Evolutionary conservation across 2,329 filamentous ascomycete species (phyloP), one percentile per base, ranked within the genome.

Genomic region (Pseudocercospora macadamiae): DNA sequence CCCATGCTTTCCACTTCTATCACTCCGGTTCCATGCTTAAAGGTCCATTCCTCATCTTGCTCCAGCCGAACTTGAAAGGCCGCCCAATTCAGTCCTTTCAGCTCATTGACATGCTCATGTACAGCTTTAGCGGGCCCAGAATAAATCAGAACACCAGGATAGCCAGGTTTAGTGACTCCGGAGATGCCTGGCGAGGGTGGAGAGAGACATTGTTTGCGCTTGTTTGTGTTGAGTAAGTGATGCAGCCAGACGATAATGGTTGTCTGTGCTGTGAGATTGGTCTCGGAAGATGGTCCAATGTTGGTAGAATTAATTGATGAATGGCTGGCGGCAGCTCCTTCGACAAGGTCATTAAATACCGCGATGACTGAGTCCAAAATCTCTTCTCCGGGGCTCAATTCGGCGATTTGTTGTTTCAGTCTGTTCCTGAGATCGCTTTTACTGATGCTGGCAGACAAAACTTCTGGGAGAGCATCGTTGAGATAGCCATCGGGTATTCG

Each of bases 191-290:
- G 34, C 3, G 63, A 63, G 1, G 70, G 4, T 0, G 77, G 74
- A 1, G 71, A 71, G 9, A 79, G 68, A 5, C 75, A 74, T 37
- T 75, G 73, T 61, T 80, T 80, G 44, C 78, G 75, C 66, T 80
- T 80, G 59, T 73, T 75, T 14, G 75, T 75, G 30, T 77, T 77
- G 53, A 80, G 75, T 6, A 80, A 71, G 52, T 80, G 78, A 44
- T 80, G 78, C 0, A 80, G 72, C 74, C 76, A 80, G 49, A 80
- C 71, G 16, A 80, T 71, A 23, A 78, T 71, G 2, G 77, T 79
- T 1, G 65, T 52, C 32, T 59, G 59, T 14, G 53, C 18, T 2
- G 49, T 37, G n/a, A 19, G 16, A 1, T 12, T 9, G 10, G 32
- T 7, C n/a, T 39, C 18, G 2, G 28, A n/a, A n/a, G n/a, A n/a